Evolutionary conservation across 106 monocot species (phyloP).

Genomic region (Dendrobium chrysotoxum): DNA sequence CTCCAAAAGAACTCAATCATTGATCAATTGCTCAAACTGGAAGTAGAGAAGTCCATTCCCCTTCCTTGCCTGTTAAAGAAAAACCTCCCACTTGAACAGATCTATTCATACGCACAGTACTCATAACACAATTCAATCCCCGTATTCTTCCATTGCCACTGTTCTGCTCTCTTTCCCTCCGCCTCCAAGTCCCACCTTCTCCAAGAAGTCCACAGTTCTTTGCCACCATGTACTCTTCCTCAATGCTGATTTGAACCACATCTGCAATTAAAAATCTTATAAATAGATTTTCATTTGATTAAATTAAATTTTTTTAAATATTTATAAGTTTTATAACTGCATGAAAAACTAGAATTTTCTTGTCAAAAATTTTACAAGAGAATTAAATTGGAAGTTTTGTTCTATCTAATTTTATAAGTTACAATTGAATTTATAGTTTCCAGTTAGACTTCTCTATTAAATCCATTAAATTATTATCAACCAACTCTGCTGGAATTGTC

Average conservation of each 20-base stretch:
- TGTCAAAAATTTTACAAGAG: no score
- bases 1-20: no score
- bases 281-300: no score
- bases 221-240: slow-evolving; percentile 27
- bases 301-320: no score
- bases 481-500: no score
- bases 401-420: no score
- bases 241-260: slow-evolving; percentile 21
- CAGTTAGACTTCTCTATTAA: no score
- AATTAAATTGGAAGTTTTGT: no score
- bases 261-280: slow-evolving; percentile 33
- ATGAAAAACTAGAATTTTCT: no score
- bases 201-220: slow-evolving; percentile 2
- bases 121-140: neutral
- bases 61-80: slow-evolving; percentile 13
- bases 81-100: slow-evolving; percentile 26
- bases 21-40: neutral
- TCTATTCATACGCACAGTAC: neutral
- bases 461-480: no score
- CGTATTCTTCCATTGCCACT: neutral
- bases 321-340: no score
- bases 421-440: no score
- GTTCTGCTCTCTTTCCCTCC: neutral
- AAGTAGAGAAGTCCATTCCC: slow-evolving; percentile 2
- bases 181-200: neutral